Evolutionary conservation across 306 rosid species (phyloP).

Genomic region (Malus asiatica): DNA sequence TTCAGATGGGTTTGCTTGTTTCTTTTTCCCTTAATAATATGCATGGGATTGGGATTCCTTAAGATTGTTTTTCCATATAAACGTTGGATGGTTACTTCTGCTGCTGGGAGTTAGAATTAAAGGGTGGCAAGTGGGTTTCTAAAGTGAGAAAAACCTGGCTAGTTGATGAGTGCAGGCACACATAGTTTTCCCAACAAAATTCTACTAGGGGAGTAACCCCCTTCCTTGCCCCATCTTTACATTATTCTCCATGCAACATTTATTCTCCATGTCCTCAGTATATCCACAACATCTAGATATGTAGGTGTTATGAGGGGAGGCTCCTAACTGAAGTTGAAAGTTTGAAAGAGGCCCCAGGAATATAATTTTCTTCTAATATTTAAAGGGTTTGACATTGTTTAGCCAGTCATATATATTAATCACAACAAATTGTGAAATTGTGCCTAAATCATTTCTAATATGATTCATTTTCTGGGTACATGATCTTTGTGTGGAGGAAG

Average conservation of each 20-base stretch:
- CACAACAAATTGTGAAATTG: too few relatives aligned
- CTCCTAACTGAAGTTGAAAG: slow-evolving; percentile 35
- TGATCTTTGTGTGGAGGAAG: too few relatives aligned
- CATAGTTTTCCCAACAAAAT: slow-evolving; percentile 21
- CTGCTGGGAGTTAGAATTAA: not conserved
- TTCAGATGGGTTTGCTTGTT: slow-evolving; percentile 2
- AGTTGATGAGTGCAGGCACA: slow-evolving; percentile 24
- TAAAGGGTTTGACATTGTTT: not conserved
- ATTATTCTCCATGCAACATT: slow-evolving; percentile 61
- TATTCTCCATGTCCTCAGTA: slow-evolving; percentile 31
- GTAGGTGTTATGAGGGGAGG: slow-evolving; percentile 71
- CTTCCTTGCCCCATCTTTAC: slow-evolving; percentile 37
- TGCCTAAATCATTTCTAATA: not conserved
- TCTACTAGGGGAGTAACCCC: slow-evolving; percentile 18
- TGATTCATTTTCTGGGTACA: too few relatives aligned
- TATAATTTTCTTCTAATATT: slow-evolving; percentile 9
- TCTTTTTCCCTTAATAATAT: slow-evolving; percentile 11
- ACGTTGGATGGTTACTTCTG: not conserved
- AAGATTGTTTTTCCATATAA: slow-evolving; percentile 1
- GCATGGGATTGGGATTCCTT: slow-evolving; percentile 35
- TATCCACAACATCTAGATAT: slow-evolving; percentile 19
- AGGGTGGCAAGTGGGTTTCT: slow-evolving; percentile 20
- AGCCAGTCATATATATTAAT: too few relatives aligned
- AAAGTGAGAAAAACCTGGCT: slow-evolving; percentile 19
- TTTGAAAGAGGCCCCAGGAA: slow-evolving; percentile 28